phyloP scores from a whole-genome alignment of 2,329 filamentous ascomycete species.

The Fusarium acutatum region DNA sequence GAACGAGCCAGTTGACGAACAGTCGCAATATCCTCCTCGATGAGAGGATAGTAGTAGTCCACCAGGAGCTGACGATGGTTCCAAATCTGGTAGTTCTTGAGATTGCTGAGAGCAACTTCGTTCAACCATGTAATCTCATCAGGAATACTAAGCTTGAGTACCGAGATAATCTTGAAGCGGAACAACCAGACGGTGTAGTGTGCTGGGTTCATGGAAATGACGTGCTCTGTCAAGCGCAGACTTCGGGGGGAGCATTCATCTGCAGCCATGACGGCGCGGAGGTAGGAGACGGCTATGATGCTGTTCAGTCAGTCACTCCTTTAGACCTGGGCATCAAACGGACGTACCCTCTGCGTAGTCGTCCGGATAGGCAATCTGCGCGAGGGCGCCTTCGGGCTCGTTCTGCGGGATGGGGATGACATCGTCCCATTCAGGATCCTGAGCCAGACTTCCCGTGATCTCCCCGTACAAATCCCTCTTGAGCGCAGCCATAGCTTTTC shows the following conservation, averaged over 20 bases:
- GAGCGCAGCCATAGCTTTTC: constrained; percentile 61
- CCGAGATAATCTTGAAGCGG: constrained; percentile 79
- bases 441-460: constrained; percentile 56
- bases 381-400: constrained; percentile 84
- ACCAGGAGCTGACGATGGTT: constrained; percentile 74
- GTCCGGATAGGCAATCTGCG: constrained; percentile 89
- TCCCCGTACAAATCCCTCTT: constrained; percentile 63
- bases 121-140: constrained; percentile 90
- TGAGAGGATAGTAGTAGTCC: constrained; percentile 66
- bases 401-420: constrained; percentile 83
- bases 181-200: constrained; percentile 99
- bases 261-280: constrained; percentile 89
- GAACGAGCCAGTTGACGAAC: constrained; percentile 66
- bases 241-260: constrained; percentile 85
- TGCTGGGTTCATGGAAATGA: constrained; percentile 92
- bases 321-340: constrained; percentile 5
- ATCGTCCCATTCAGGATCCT: constrained; percentile 83
- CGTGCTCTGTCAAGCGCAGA: constrained; percentile 83
- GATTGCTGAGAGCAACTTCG: constrained; percentile 78
- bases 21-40: constrained; percentile 64
- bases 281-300: constrained; percentile 80
- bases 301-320: constrained; percentile 34
- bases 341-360: constrained; percentile 81
- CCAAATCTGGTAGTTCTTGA: constrained; percentile 99
- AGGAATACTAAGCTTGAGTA: constrained; percentile 69